Conservation (phyloP, 2,329 filamentous ascomycete genomes). For the Fusarium verticillioides region DNA sequence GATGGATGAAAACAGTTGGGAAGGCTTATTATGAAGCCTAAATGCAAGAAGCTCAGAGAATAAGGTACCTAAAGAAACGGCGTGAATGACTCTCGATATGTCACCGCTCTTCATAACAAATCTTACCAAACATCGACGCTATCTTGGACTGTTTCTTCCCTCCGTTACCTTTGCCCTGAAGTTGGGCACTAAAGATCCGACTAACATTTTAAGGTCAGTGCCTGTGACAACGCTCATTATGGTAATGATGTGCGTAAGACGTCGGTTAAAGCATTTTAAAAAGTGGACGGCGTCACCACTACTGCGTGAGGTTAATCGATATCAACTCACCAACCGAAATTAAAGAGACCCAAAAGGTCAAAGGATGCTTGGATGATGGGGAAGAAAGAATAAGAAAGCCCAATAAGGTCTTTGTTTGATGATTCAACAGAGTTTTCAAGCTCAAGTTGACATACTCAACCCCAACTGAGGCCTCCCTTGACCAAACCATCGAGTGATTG, state of each 20-base stretch:
- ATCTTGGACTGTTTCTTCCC: background rate
- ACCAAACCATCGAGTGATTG: conserved; percentile 20
- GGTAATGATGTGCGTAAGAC: conserved; percentile 29
- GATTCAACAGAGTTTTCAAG: background rate
- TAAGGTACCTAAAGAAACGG: background rate
- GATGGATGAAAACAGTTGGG: background rate
- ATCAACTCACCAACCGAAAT: conserved; percentile 11
- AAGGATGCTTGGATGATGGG: background rate
- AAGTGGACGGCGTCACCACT: conserved; percentile 28
- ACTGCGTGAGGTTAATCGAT: conserved; percentile 31
- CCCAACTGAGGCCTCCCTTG: conserved; percentile 2
- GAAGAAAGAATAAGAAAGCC: background rate
- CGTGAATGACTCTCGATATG: background rate
- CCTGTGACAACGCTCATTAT: conserved; percentile 11
- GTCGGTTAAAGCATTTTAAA: conserved; percentile 32
- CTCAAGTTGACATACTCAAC: background rate
- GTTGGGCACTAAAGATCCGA: conserved; percentile 24
- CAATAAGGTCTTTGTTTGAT: background rate
- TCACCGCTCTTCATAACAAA: background rate
- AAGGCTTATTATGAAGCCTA: background rate
- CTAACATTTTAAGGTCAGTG: conserved; percentile 12
- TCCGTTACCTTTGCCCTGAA: background rate
- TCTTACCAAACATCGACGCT: background rate
- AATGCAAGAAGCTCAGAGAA: background rate
- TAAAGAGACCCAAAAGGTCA: conserved; percentile 8